A percentile compares a stretch with the other conserved stretches of the same genome.
These are phyloP conservation scores for Penicillium psychrofluorescens DNA, from an alignment of 495 filamentous ascomycete genomes.

Conservation along the genomic window DNA sequence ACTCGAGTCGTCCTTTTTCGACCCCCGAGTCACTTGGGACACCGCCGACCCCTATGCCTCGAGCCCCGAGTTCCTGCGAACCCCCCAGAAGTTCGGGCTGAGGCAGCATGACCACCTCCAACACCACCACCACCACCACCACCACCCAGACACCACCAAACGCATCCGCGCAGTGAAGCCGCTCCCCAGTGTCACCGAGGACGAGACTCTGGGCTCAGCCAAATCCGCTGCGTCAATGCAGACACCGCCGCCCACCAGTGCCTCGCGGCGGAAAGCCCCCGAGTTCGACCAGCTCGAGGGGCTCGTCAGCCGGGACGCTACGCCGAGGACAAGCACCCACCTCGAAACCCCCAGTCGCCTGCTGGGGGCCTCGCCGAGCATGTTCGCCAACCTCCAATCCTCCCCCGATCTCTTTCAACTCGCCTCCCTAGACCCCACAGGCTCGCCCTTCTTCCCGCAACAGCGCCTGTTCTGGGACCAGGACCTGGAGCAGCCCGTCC, in stretches of 20 bases:
- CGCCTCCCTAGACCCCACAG: conserved; percentile 60
- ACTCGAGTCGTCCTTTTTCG: conserved; percentile 46
- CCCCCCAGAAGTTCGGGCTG: conserved; percentile 37
- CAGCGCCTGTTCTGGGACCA: conserved; percentile 72
- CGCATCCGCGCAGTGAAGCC: conserved; percentile 34
- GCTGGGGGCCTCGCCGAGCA: conserved; percentile 34
- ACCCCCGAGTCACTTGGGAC: conserved; percentile 45
- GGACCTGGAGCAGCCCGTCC: conserved; percentile 26
- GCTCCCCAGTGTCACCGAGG: conserved; percentile 23
- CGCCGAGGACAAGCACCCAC: conserved; percentile 20
- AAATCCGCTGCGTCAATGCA: conserved; percentile 54
- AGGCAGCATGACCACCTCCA: background rate
- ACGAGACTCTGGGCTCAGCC: conserved; percentile 33
- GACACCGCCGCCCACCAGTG: conserved; percentile 59
- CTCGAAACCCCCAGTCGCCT: conserved; percentile 38
- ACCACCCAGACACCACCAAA: conserved; percentile 31
- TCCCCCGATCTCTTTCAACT: conserved; percentile 65
- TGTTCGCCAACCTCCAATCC: conserved; percentile 50
- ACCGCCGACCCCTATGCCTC: conserved; percentile 47
- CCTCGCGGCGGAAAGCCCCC: conserved; percentile 39
- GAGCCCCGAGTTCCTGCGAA: conserved; percentile 47
- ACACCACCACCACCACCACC: no score
- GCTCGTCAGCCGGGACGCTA: conserved; percentile 15
- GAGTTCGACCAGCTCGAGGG: conserved; percentile 21
- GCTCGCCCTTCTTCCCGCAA: conserved; percentile 58